Base-by-base conservation (phyloP, 306 rosid genomes). In the Alnus rubra region DNA sequence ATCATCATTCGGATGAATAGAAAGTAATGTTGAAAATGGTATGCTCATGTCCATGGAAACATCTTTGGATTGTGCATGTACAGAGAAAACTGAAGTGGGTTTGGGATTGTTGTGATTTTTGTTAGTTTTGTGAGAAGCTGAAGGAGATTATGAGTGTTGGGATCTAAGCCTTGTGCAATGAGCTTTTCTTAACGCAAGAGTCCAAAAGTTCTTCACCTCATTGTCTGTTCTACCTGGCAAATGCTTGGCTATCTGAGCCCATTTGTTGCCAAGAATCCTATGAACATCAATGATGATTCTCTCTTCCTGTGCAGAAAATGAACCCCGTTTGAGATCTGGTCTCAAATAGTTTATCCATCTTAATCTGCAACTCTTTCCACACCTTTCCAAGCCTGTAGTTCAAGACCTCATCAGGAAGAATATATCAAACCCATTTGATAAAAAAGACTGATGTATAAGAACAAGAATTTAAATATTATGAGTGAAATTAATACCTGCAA, bases 161-260 rank as follows among this genome's bases (percentile, higher is more conserved):
- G 98, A 77, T 94, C 98, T 50, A 94, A 81, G 56, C 98, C 98
- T 71, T 83, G 94, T 4, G 97, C 87, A 35, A 94, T 79, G 48
- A 94, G 94, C 82, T 94, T 79, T 94, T 94, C 78, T 94, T 94
- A 47, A 92, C 82, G 88, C 94, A 90, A 0, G 98, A 94, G 78
- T 94, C 98, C 98, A 94, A 78, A 89, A 92, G 74, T 94, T 94
- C 89, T 94, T 94, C 31, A 94, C 91, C 88, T 94, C 98, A 18
- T 94, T 94, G 81, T 94, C 98, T 54, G 97, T 94, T 81, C 98
- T 88, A 7, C 98, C 97, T 0, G 98, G 98, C 5, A 94, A 86
- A 74, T 94, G 97, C 74, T 90, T 94, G n/a, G 98, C 98, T 84
- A 94, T 94, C 73, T 90, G 97, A 1, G 98, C 97, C 98, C 98